These are phyloP conservation scores for Dactylellina drechsleri DNA, from an alignment of 2,329 filamentous ascomycete genomes.

Conservation along the genomic window DNA sequence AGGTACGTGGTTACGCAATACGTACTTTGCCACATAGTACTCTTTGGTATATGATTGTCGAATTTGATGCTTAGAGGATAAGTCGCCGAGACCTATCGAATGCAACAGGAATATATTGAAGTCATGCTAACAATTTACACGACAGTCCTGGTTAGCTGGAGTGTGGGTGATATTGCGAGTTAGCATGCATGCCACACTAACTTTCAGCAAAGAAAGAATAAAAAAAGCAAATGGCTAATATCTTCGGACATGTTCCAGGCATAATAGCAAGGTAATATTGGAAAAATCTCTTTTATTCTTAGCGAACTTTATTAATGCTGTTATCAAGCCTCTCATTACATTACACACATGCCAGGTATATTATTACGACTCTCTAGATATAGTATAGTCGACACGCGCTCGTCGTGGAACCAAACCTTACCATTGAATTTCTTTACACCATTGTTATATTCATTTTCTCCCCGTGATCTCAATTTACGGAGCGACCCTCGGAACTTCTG, in stretches of 20 bases:
- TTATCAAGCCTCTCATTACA: conserved; percentile 32
- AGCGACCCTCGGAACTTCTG: conserved; percentile 28
- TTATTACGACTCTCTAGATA: conserved; percentile 33
- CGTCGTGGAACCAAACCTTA: conserved; percentile 34
- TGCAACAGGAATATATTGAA: background rate
- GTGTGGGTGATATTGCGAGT: conserved; percentile 49
- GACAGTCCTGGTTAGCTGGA: conserved; percentile 30
- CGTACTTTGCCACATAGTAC: background rate
- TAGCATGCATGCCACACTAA: conserved; percentile 4
- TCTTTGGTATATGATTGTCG: background rate
- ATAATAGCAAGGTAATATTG: conserved; percentile 37
- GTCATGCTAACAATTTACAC: conserved; percentile 27
- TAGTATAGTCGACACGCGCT: conserved; percentile 45
- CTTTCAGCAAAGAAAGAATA: background rate
- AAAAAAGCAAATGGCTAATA: conserved; percentile 10
- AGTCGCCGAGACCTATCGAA: background rate
- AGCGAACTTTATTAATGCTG: conserved; percentile 44
- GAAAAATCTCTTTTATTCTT: conserved; percentile 43
- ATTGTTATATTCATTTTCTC: conserved; percentile 1
- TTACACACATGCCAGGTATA: conserved; percentile 4
- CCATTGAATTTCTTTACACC: conserved; percentile 24
- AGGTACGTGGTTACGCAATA: no score
- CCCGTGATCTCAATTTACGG: conserved; percentile 37
- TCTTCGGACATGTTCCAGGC: conserved; percentile 33
- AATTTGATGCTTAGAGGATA: no score